These are phyloP conservation scores for Pholiota molesta DNA, from an alignment of 768 basidiomycete genomes.

Conservation along the genomic window DNA sequence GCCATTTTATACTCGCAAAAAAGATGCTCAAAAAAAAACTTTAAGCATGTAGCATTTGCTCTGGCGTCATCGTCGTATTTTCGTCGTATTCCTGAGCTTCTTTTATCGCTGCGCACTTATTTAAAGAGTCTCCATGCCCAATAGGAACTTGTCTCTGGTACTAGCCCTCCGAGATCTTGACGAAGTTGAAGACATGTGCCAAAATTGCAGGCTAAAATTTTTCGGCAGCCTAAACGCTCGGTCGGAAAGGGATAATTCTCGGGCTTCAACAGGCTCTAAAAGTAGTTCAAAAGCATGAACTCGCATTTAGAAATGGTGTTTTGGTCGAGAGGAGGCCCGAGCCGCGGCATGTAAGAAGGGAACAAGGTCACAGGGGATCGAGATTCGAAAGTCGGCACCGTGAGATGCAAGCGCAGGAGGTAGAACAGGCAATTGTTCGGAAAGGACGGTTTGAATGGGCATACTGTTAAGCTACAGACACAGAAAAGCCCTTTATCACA, in stretches of 20 bases:
- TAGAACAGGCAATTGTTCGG: neutral
- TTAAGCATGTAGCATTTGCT: neutral
- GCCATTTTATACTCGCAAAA: neutral
- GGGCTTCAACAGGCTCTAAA: neutral
- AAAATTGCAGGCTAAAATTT: neutral
- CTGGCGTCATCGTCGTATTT: neutral
- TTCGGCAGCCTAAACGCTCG: neutral
- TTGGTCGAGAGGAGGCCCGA: neutral
- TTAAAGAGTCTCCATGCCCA: neutral
- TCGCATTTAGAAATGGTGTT: neutral
- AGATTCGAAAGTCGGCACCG: neutral
- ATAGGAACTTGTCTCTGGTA: constrained; percentile 8
- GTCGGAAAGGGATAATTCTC: neutral
- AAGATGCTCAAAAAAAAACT: neutral
- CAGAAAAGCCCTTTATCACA: too few relatives aligned
- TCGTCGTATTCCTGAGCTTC: neutral
- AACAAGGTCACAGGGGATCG: neutral
- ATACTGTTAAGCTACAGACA: too few relatives aligned
- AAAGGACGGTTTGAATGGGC: neutral
- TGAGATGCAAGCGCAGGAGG: neutral
- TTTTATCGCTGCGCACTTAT: neutral
- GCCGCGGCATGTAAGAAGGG: constrained; percentile 3
- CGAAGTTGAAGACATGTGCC: constrained; percentile 2
- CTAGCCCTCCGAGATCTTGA: constrained; percentile 8
- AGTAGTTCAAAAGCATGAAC: neutral